Percentiles rank a stretch among this genome's conserved stretches.
Evolutionary conservation across 176 grass and related monocot species (phyloP).

Genomic region (Phragmites australis): DNA sequence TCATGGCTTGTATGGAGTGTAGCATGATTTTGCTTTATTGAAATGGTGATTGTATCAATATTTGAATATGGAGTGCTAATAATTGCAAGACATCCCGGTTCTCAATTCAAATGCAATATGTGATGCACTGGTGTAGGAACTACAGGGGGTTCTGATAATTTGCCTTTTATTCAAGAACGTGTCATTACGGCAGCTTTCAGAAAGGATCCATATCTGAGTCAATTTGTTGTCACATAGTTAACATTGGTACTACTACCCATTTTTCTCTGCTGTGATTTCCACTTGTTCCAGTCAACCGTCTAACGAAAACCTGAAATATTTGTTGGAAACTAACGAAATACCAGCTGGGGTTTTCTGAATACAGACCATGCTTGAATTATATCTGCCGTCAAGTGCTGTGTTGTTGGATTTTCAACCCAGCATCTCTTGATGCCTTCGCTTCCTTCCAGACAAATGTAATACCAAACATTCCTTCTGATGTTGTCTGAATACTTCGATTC

Average conservation of each 20-base stretch:
- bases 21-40: background rate
- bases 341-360: background rate
- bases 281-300: background rate
- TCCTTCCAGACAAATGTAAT: background rate
- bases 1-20: background rate
- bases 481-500: too few species aligned
- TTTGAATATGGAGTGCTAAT: background rate
- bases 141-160: background rate
- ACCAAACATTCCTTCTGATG: background rate
- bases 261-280: background rate
- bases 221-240: background rate
- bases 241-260: background rate
- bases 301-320: background rate
- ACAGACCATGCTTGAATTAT: background rate
- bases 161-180: background rate
- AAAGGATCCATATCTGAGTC: background rate
- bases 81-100: background rate
- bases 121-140: background rate
- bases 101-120: background rate
- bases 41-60: background rate
- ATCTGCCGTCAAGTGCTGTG: background rate
- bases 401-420: background rate
- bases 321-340: background rate
- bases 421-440: background rate
- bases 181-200: background rate